These are phyloP conservation scores for Elsinoe batatas DNA, from an alignment of 2,329 filamentous ascomycete species.

Conservation along the genomic window DNA sequence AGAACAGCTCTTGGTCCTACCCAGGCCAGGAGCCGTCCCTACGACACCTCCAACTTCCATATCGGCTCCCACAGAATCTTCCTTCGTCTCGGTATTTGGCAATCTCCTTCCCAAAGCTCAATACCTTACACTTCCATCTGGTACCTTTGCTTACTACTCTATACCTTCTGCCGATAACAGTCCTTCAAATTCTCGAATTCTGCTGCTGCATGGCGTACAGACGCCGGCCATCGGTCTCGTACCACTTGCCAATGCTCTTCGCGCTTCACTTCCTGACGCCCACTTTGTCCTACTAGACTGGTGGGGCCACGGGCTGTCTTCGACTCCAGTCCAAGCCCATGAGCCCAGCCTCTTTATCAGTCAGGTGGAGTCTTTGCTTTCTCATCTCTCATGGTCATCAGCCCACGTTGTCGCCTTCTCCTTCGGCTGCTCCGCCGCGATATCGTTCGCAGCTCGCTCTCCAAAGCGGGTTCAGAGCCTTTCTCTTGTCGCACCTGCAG, in stretches of 20 bases:
- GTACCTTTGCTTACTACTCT: constrained; percentile 35
- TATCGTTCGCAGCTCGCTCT: constrained; percentile 30
- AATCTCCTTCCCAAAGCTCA: constrained; percentile 30
- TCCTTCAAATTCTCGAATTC: constrained; percentile 18
- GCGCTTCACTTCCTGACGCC: constrained; percentile 27
- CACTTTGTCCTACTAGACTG: constrained; percentile 39
- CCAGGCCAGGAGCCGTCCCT: constrained; percentile 21
- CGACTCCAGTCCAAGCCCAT: constrained; percentile 38
- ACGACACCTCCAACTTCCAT: constrained; percentile 19
- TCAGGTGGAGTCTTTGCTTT: constrained; percentile 33
- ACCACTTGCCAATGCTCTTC: constrained; percentile 33
- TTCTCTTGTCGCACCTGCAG: constrained; percentile 12
- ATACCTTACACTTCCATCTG: constrained; percentile 26
- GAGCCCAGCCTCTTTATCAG: constrained; percentile 34
- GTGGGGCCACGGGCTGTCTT: constrained; percentile 46
- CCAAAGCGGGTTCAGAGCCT: constrained; percentile 15
- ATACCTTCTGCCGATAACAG: constrained; percentile 19
- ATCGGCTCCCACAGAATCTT: constrained; percentile 28
- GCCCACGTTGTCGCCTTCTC: constrained; percentile 43
- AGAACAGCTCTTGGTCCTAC: constrained; percentile 17
- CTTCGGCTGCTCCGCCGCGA: constrained; percentile 37
- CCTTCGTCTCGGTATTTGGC: constrained; percentile 32
- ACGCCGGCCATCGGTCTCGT: constrained; percentile 42
- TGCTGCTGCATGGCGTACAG: constrained; percentile 44
- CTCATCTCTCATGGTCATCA: constrained; percentile 32